A percentile compares a stretch with the other conserved stretches of the same genome.
Evolutionary conservation across 768 basidiomycete species (phyloP).

Genomic region (Myochromella boudieri): DNA sequence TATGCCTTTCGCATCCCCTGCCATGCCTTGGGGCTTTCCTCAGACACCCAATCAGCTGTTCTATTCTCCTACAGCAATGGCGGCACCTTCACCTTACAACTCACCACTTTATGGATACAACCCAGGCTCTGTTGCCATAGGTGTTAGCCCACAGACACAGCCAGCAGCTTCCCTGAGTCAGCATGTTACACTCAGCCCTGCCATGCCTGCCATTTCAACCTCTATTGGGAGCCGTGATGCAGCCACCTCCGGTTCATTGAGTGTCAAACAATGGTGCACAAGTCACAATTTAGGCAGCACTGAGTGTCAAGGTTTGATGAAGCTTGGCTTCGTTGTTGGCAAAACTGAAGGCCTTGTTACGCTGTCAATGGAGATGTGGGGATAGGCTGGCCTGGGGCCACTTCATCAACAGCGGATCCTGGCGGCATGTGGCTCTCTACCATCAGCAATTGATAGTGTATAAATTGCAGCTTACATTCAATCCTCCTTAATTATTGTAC

Average conservation of each 20-base stretch:
- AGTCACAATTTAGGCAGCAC: neutral
- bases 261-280: constrained; percentile 1
- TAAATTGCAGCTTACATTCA: neutral
- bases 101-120: neutral
- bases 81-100: neutral
- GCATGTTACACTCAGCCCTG: neutral
- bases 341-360: neutral
- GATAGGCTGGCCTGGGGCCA: constrained; percentile 12
- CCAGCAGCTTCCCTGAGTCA: neutral
- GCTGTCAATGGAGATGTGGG: constrained; percentile 5
- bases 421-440: too few relatives aligned
- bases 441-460: too few relatives aligned
- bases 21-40: neutral
- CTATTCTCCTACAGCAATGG: too few relatives aligned
- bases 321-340: constrained; percentile 13
- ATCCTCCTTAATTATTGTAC: too few relatives aligned
- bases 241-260: neutral
- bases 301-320: constrained; percentile 7
- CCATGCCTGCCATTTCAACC: neutral
- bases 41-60: neutral
- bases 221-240: neutral
- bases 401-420: constrained; percentile 8
- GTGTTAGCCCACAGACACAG: neutral
- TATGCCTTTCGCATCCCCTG: neutral
- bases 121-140: neutral